A percentile compares a stretch with the other conserved stretches of the same genome.
Conservation (phyloP, 495 filamentous ascomycete species). For the Melanomma pulvis-pyrius region DNA sequence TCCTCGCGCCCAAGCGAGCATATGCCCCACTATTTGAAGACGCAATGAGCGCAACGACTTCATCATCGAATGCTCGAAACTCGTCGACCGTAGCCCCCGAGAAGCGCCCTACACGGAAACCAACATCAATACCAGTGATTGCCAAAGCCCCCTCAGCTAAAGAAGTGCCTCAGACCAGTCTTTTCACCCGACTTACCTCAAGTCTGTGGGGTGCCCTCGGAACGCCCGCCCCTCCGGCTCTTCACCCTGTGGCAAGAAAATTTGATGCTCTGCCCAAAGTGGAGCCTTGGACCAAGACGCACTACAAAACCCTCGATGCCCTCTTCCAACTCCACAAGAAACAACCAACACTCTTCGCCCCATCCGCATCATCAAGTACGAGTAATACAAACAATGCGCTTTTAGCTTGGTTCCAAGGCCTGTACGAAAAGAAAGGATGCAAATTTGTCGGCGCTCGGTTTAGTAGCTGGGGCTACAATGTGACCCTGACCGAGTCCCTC, state of each 20-base stretch:
- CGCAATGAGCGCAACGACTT: not conserved
- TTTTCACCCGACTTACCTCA: constrained; percentile 32
- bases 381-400: constrained; percentile 35
- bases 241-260: constrained; percentile 20
- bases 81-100: not conserved
- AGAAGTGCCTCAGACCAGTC: constrained; percentile 1
- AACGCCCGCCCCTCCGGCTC: constrained; percentile 11
- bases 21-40: constrained; percentile 29
- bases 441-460: constrained; percentile 29
- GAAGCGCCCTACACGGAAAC: not conserved
- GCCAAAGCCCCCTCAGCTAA: not conserved
- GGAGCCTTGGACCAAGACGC: constrained; percentile 42
- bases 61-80: not conserved
- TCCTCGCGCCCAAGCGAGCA: constrained; percentile 15
- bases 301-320: constrained; percentile 40
- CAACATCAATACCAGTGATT: not conserved
- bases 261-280: constrained; percentile 34
- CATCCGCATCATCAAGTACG: constrained; percentile 1
- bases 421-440: not conserved
- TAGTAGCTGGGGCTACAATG: constrained; percentile 36
- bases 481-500: constrained; percentile 20
- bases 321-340: constrained; percentile 37
- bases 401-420: constrained; percentile 14
- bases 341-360: constrained; percentile 32
- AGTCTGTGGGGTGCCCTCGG: constrained; percentile 30